Evolutionary conservation across 2,329 filamentous ascomycete species (phyloP).

Genomic region (Arachnopeziza araneosa): DNA sequence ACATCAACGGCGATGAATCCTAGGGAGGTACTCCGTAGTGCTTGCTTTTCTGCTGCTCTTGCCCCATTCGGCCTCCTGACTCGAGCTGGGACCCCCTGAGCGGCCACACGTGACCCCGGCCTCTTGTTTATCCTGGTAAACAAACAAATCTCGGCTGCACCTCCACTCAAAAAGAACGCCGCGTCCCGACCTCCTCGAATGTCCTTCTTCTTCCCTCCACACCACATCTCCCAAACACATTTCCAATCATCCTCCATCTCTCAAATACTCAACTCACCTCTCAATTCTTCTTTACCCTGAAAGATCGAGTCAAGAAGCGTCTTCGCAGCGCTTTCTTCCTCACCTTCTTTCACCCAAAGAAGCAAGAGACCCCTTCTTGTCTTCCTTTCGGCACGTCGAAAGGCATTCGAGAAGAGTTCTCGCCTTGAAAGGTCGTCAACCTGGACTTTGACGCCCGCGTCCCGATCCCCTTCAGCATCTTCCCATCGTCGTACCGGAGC

Average conservation of each 20-base stretch:
- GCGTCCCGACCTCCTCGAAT: neutral
- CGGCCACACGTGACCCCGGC: neutral
- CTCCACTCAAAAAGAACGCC: neutral
- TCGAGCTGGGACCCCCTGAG: neutral
- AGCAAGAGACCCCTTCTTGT: slow-evolving; percentile 63
- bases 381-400: slow-evolving; percentile 60
- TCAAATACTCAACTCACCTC: neutral
- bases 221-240: neutral
- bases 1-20: no score
- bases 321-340: slow-evolving; percentile 28
- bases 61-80: neutral
- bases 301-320: slow-evolving; percentile 25
- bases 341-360: slow-evolving; percentile 47
- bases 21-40: no score
- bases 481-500: slow-evolving; percentile 92
- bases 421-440: slow-evolving; percentile 75
- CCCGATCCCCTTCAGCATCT: slow-evolving; percentile 99
- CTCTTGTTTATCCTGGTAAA: neutral
- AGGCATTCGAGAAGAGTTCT: slow-evolving; percentile 66
- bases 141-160: neutral
- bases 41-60: neutral
- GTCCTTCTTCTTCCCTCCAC: neutral
- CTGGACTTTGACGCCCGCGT: slow-evolving; percentile 99
- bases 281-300: neutral
- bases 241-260: neutral